phyloP scores from a whole-genome alignment of 495 filamentous ascomycete genomes.

The Elaphomyces granulatus region DNA sequence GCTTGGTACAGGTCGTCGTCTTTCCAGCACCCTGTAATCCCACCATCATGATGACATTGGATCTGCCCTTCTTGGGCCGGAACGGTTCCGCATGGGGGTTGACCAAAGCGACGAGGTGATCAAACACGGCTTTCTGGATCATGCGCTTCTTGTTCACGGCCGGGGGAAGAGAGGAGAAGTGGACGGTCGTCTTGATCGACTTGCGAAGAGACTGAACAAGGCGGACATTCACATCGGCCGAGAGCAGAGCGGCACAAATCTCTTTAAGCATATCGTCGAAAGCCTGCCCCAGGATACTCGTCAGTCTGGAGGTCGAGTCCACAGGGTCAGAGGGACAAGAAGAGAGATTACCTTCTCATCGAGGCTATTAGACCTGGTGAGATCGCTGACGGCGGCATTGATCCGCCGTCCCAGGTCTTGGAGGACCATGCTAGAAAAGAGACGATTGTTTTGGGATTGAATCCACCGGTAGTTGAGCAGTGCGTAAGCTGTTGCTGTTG shows the following conservation, averaged over 20 bases:
- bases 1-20: slow-evolving; percentile 95
- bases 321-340: no score
- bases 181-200: slow-evolving; percentile 79
- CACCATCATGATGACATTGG: slow-evolving; percentile 99
- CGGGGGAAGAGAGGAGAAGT: slow-evolving; percentile 79
- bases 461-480: no score
- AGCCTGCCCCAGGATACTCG: slow-evolving; percentile 37
- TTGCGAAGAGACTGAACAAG: slow-evolving; percentile 89
- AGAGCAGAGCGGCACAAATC: slow-evolving; percentile 83
- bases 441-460: no score
- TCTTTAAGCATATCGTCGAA: slow-evolving; percentile 98
- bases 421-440: slow-evolving; percentile 61
- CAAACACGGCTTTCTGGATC: slow-evolving; percentile 96
- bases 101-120: slow-evolving; percentile 89
- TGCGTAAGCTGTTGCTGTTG: no score
- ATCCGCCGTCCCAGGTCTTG: slow-evolving; percentile 98
- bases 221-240: slow-evolving; percentile 91
- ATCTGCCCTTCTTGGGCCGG: slow-evolving; percentile 90
- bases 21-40: slow-evolving; percentile 95
- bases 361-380: slow-evolving; percentile 79
- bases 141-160: slow-evolving; percentile 94
- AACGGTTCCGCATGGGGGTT: slow-evolving; percentile 93
- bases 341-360: slow-evolving; percentile 72
- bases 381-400: slow-evolving; percentile 86
- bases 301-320: background rate